Base-by-base conservation (phyloP, 176 grass and related monocot genomes). In the Guadua angustifolia region DNA sequence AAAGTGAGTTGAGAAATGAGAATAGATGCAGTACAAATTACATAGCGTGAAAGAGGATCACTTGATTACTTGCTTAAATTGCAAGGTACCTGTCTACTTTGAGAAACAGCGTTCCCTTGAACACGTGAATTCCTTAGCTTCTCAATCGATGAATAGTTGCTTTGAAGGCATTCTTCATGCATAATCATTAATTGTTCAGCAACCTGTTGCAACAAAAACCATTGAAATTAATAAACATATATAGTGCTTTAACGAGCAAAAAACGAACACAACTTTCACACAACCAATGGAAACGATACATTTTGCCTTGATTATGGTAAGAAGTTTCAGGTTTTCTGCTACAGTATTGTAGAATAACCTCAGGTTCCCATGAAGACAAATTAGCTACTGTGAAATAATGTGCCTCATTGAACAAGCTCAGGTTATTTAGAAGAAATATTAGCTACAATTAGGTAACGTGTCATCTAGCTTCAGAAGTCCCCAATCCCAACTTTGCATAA, bases 161-260 rank as follows among this genome's bases (percentile, higher is more conserved):
- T 71, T 75, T 92, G 82, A 49, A 90, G 77, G 60, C 91, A 95
- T 56, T 88, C 93, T 90, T 98, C 93, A 85, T 98, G 91, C 74
- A 95, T 85, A 75, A 87, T 80, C 85, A 98, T 90, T 57, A 98
- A 73, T 68, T 98, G 65, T 75, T 94, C 89, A 58, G 93, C 89
- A 14, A 98, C 80, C 95, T 98, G 80, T 73, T 18, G 57, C 26
- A 36, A 79, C 6, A 72, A 26, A 61, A 75, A 52, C 43, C 14
- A 6, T 24, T 64, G 24, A 84, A 33, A 88, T 71, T n/a, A 85
- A 65, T 45, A 35, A 82, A 71, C 47, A 74, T 29, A 91, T n/a
- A 71, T 26, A 5, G n/a, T 21, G 36, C 51, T 52, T 26, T 67
- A 11, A 59, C 4, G 17, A 74, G 15, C 22, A 68, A 39, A 88